These are phyloP conservation scores for Wallacemonas sp. DNA, from an alignment of 208 protist genomes.

Conservation along the genomic window DNA sequence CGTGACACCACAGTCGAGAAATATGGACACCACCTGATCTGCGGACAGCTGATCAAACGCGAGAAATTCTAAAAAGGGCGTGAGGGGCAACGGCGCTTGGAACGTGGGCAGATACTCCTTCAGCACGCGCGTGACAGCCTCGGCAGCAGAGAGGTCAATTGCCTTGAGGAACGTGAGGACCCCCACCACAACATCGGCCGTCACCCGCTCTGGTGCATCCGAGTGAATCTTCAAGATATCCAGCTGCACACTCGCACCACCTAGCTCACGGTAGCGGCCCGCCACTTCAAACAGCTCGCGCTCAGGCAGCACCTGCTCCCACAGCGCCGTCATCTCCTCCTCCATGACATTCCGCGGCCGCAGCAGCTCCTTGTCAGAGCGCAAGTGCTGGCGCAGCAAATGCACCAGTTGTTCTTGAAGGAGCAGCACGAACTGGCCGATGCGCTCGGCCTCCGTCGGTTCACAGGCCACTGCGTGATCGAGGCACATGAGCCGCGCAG, in stretches of 20 bases:
- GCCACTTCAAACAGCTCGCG: slow-evolving; percentile 64
- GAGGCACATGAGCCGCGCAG: slow-evolving; percentile 45
- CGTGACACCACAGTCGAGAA: slow-evolving; percentile 48
- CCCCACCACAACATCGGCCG: slow-evolving; percentile 37
- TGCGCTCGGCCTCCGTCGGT: slow-evolving; percentile 34
- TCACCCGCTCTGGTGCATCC: slow-evolving; percentile 42
- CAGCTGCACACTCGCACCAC: slow-evolving; percentile 79
- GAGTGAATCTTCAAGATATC: slow-evolving; percentile 78
- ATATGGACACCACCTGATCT: slow-evolving; percentile 24
- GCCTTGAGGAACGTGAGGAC: slow-evolving; percentile 66
- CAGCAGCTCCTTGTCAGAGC: slow-evolving; percentile 23
- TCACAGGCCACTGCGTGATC: slow-evolving; percentile 41
- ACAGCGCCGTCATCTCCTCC: slow-evolving; percentile 45
- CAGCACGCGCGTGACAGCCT: slow-evolving; percentile 59
- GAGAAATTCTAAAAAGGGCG: slow-evolving; percentile 70
- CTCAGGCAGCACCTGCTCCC: slow-evolving; percentile 51
- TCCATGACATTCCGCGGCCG: slow-evolving; percentile 24
- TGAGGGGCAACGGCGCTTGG: slow-evolving; percentile 56
- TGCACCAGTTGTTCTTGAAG: slow-evolving; percentile 69
- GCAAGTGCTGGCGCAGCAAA: slow-evolving; percentile 38
- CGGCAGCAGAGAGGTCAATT: slow-evolving; percentile 35
- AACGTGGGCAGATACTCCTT: slow-evolving; percentile 66
- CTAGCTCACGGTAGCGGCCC: slow-evolving; percentile 55
- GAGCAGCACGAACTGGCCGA: slow-evolving; percentile 64
- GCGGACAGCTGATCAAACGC: slow-evolving; percentile 37